Base-by-base conservation (phyloP, 805 yeast species). In the Candida insectalens region DNA sequence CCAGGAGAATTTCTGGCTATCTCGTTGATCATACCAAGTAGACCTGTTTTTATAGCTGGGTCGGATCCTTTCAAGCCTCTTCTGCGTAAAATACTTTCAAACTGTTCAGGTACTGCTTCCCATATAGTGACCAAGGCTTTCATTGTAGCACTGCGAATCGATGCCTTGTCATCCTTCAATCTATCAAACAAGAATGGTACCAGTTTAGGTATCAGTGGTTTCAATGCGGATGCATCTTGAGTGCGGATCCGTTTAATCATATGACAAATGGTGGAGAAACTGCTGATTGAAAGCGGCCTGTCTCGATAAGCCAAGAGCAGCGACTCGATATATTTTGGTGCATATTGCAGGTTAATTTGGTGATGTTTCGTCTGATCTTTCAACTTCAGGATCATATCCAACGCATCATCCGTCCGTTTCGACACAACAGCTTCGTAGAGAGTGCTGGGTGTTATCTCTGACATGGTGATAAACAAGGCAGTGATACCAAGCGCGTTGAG, bases 311-410 rank as follows among this genome's bases (percentile, higher is more conserved):
- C 77, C 3, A 60, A 44, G 6, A 67, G 54, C 30, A 76, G 51
- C 1, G 74, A 60, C 31, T 72, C 72, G 36, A 73, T 59, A 49
- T 71, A 73, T 26, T 58, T 47, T 9, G 71, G 70, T 4, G 70
- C 77, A 32, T 63, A 60, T 1, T 53, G 32, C n/a, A 72, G 43
- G 34, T 72, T 69, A 22, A 75, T 75, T 37, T 65, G 56, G 31
- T 71, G 77, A 33, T 70, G 56, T 41, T 75, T 75, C 37, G 75
- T 71, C 41, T 65, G 72, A 0, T 72, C 62, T 39, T 75, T 74
- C 37, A 73, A 58, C 16, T 59, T 49, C 6, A 49, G 25, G 3
- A 52, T 50, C 28, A 52, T 37, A 57, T 27, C 50, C 27, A 35
- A 55, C 2, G 49, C 37, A 2, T 37, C 23, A 7, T 30, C 34